These are phyloP conservation scores for Leucocoprinus leucothites DNA, from an alignment of 768 basidiomycete genomes.

Conservation along the genomic window DNA sequence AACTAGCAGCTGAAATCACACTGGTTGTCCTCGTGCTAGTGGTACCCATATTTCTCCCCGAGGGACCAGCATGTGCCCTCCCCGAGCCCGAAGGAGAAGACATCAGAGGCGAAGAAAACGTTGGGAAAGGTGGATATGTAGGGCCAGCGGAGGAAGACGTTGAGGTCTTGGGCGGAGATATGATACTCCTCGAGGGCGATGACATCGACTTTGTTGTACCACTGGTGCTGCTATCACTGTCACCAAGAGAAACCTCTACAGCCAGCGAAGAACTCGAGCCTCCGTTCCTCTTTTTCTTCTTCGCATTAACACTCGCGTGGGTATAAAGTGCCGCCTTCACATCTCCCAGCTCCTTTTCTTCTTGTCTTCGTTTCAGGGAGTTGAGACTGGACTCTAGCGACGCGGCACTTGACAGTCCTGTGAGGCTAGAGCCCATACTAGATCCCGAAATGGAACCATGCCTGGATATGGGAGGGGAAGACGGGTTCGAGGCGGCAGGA, in stretches of 20 bases:
- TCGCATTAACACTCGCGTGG: not conserved
- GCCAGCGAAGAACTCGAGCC: not conserved
- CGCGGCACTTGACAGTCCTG: not conserved
- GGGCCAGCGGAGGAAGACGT: not conserved
- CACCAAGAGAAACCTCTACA: conserved; percentile 9
- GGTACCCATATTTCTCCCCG: no score
- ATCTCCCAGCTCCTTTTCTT: conserved; percentile 3
- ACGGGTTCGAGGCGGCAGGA: not conserved
- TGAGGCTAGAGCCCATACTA: no score
- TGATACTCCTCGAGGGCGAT: not conserved
- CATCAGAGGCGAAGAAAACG: conserved; percentile 17
- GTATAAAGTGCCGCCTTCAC: not conserved
- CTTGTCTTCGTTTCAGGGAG: not conserved
- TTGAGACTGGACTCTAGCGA: conserved; percentile 3
- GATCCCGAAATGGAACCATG: not conserved
- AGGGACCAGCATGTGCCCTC: no score
- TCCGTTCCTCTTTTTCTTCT: not conserved
- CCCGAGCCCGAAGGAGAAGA: not conserved
- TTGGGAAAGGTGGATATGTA: conserved; percentile 26
- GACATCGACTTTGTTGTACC: not conserved
- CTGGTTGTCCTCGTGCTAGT: not conserved
- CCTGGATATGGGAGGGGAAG: not conserved
- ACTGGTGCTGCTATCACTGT: not conserved
- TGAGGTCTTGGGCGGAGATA: not conserved
- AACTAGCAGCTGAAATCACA: not conserved